Evolutionary conservation across 2,329 filamentous ascomycete genomes (phyloP), one percentile per base, ranked within the genome.

Genomic region (Diplocarpon mali): DNA sequence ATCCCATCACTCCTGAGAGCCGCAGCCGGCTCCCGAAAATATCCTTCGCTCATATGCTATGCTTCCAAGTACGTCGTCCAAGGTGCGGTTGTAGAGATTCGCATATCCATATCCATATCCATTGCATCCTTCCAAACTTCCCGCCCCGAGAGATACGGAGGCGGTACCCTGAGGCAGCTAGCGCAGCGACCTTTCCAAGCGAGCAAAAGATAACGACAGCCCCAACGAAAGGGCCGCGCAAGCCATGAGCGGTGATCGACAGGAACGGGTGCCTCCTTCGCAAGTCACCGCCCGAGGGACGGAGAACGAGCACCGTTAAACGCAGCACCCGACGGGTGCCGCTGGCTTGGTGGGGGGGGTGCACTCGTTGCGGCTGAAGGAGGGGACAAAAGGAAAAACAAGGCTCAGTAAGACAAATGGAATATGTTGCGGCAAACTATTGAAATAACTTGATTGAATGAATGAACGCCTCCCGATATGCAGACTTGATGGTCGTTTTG

Each of bases 401-500:
- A 12, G n/a, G 37, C 16, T 32, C 32, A 40, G 13, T 31, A 41
- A 20, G 17, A 46, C 34, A 49, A 47, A 49, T 38, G 41, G 44
- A 47, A 47, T 45, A 42, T 40, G 40, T 47, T 44, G 46, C 46
- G 39, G 49, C 44, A 51, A 47, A 52, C 49, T 55, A 53, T 54
- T 48, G 46, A 45, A 48, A 39, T 44, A 32, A 36, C 32, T 36
- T 16, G 24, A 36, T 20, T 35, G 24, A 36, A 37, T 47, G 46
- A 49, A 49, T 37, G 29, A 53, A 55, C 49, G 52, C 53, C 51
- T 40, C 45, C 46, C 45, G 44, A 45, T 48, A 54, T 55, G 53
- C 53, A 55, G 46, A 37, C 49, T 37, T 7, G 20, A 24, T 24
- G 20, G 20, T 53, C 43, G 45, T 49, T 46, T 39, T 41, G 47